Evolutionary conservation across 441 rosid species (phyloP).

Genomic region (Adansonia madagascariensis): DNA sequence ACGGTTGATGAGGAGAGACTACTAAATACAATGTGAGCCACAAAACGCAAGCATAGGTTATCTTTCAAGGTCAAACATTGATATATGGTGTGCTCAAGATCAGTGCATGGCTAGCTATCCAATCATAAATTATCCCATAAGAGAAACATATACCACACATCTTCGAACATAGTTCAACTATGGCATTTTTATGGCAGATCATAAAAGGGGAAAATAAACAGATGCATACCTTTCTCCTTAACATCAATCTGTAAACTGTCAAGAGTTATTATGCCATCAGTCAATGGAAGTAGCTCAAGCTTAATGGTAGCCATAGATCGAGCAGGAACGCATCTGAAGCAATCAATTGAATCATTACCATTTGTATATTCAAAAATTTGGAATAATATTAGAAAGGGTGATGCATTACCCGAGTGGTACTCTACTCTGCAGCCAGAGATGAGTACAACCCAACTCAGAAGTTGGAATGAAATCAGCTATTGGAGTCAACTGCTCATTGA

Average conservation of each 20-base stretch:
- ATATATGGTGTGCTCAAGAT: not conserved
- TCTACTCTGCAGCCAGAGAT: constrained; percentile 98
- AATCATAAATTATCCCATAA: constrained; percentile 7
- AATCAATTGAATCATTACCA: constrained; percentile 32
- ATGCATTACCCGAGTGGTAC: constrained; percentile 90
- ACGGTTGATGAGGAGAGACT: constrained; percentile 1
- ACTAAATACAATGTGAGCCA: not conserved
- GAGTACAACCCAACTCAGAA: constrained; percentile 74
- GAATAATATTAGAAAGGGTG: constrained; percentile 23
- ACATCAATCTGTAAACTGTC: constrained; percentile 87
- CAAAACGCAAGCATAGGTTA: constrained; percentile 1
- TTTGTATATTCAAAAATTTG: constrained; percentile 10
- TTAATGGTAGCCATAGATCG: constrained; percentile 88
- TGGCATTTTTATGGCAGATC: not conserved
- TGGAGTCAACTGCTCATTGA: constrained; percentile 49
- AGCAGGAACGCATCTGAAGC: constrained; percentile 85
- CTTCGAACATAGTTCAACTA: not conserved
- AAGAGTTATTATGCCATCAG: constrained; percentile 93
- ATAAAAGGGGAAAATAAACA: constrained; percentile 8
- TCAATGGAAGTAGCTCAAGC: constrained; percentile 92
- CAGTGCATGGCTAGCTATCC: constrained; percentile 5
- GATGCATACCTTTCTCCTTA: constrained; percentile 83
- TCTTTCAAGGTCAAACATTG: not conserved
- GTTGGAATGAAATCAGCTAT: constrained; percentile 69
- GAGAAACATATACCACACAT: not conserved